Base-by-base conservation (phyloP, 305 asterid genomes). In the Rubia balearica region DNA sequence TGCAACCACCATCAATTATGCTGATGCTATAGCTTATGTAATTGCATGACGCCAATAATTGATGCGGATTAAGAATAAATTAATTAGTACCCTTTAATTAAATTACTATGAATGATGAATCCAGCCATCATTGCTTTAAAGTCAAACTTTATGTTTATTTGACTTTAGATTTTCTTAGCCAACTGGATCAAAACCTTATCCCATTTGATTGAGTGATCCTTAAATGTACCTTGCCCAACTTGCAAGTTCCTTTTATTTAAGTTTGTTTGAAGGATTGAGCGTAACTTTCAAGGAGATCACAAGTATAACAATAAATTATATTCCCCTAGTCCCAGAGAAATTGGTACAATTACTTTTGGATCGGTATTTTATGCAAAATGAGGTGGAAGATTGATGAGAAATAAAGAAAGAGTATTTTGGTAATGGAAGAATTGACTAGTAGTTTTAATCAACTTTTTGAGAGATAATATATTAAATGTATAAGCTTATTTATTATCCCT, bases 71-170 rank as follows among this genome's bases (percentile, higher is more conserved):
- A 3, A 57, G 12, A 12, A 57, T n/a, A 8, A 57, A 22, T 57
- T 57, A 21, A 6, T 33, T 1, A 22, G n/a, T 21, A 65, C 42
- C 65, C 7, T 21, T 38, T 56, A n/a, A 38, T 51, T 48, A 2
- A 1, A 6, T n/a, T n/a, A 43, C 7, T 14, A 48, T 48, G 55
- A 17, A 13, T 48, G 65, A 33, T 55, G 71, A 55, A 70, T 22
- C 68, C 43, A 42, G 7, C 71, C 51, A 73, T 19, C 67, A 68
- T 68, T 63, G 71, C 77, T 73, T 67, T 4, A 42, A 62, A 77
- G 80, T 77, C 80, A 72, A 77, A 67, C 46, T 60, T 53, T 42
- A 19, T 42, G 60, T 27, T 51, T 33, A 43, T 56, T 77, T 77
- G 81, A 77, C 77, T 63, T 68, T 68, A 4, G 7, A 17, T 11